A percentile compares a stretch with the other conserved stretches of the same genome.
Conservation (phyloP, 2,329 filamentous ascomycete genomes). For the Sporothrix curviconia region DNA sequence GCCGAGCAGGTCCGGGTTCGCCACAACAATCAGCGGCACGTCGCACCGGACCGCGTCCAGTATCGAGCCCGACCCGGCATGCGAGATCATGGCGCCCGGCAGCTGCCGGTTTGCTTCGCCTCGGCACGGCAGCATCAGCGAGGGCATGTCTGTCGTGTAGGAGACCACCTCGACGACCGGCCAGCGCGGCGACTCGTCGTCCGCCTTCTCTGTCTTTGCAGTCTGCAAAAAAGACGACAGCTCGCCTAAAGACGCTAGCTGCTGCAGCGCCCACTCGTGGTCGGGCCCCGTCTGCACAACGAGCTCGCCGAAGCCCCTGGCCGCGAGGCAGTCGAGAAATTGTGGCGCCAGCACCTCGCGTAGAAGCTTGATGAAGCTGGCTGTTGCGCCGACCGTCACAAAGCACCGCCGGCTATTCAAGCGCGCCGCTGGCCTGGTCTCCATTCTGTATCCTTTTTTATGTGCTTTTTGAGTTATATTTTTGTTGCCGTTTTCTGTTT, state of each 20-base stretch:
- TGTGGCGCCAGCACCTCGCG: constrained; percentile 52
- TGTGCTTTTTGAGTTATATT: no score
- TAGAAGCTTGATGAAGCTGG: constrained; percentile 69
- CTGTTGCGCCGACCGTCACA: constrained; percentile 88
- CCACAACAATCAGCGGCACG: constrained; percentile 78
- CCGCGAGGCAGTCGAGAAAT: constrained; percentile 57
- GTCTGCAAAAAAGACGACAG: no score
- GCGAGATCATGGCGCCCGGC: constrained; percentile 74
- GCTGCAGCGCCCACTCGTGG: constrained; percentile 44
- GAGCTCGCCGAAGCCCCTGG: constrained; percentile 61
- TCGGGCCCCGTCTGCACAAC: constrained; percentile 75
- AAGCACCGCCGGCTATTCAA: constrained; percentile 52
- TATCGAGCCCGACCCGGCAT: constrained; percentile 88
- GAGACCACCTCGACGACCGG: constrained; percentile 44
- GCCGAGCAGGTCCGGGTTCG: constrained; percentile 73
- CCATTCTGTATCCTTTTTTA: not conserved
- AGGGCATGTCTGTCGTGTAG: constrained; percentile 56
- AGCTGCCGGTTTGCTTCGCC: constrained; percentile 29
- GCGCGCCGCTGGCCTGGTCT: not conserved
- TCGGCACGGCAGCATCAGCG: constrained; percentile 53
- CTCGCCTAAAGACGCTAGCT: constrained; percentile 23
- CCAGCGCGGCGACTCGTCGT: not conserved
- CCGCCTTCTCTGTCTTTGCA: constrained; percentile 21
- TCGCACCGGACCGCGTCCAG: constrained; percentile 70
- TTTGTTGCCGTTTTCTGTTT: no score